A percentile compares a stretch with the other conserved stretches of the same genome.
Conservation (phyloP, 192 early-diverging fungal genomes). For the Backusella circina region DNA sequence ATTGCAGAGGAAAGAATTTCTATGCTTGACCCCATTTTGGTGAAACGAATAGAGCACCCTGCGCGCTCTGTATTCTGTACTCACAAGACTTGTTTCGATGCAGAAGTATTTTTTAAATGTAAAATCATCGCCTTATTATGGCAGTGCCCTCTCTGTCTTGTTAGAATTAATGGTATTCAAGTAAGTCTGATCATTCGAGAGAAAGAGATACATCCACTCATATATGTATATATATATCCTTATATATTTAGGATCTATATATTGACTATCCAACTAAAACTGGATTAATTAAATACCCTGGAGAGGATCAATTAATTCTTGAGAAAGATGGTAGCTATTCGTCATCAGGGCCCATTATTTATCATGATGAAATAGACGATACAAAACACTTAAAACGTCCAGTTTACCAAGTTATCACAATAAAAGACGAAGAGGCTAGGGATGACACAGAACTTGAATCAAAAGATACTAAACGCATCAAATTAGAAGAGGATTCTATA, state of each 20-base stretch:
- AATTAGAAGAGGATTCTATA: not conserved
- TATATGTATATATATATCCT: not conserved
- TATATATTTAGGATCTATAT: conserved; percentile 6
- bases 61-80: conserved; percentile 10
- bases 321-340: not conserved
- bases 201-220: not conserved
- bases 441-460: not conserved
- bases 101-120: not conserved
- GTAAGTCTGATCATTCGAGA: not conserved
- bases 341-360: not conserved
- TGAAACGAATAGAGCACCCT: conserved; percentile 8
- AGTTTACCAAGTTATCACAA: not conserved
- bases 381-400: not conserved
- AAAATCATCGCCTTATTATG: not conserved
- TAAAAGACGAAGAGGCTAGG: not conserved
- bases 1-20: not conserved
- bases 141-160: conserved; percentile 11
- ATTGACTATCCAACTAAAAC: conserved; percentile 9
- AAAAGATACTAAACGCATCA: not conserved
- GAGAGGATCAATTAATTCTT: not conserved
- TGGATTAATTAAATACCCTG: conserved; percentile 1
- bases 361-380: not conserved
- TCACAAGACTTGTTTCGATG: conserved; percentile 15
- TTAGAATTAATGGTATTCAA: conserved; percentile 12
- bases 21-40: conserved; percentile 5